Evolutionary conservation across 1,139 yeast genomes (phyloP).

Genomic region (Blastobotrys petasosporus): DNA sequence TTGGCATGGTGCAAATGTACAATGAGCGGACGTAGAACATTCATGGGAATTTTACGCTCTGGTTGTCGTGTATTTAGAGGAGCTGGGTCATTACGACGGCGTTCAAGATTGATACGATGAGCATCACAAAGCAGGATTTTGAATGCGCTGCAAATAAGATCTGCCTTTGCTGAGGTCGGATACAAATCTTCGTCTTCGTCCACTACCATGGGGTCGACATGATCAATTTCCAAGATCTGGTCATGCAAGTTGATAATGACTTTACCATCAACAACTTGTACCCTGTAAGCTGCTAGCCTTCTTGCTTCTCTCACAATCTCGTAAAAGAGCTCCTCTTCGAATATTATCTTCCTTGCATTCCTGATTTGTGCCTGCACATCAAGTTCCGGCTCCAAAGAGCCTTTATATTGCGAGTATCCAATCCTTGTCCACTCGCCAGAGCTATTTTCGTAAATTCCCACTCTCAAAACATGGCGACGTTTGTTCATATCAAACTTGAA

Average conservation of each 20-base stretch:
- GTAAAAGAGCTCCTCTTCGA: constrained; percentile 77
- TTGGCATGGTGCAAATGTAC: constrained; percentile 64
- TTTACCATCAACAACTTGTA: constrained; percentile 59
- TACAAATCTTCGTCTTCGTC: constrained; percentile 14
- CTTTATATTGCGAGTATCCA: constrained; percentile 20
- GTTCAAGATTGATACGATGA: constrained; percentile 47
- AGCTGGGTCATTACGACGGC: constrained; percentile 34
- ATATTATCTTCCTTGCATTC: constrained; percentile 57
- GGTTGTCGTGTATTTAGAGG: constrained; percentile 29
- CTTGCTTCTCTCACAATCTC: constrained; percentile 74
- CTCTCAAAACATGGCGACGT: constrained; percentile 35
- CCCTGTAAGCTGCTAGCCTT: constrained; percentile 63
- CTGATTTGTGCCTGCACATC: constrained; percentile 28
- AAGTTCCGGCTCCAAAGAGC: constrained; percentile 17
- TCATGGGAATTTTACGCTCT: constrained; percentile 39
- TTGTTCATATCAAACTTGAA: constrained; percentile 31
- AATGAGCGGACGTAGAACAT: constrained; percentile 55
- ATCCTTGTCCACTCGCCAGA: constrained; percentile 25
- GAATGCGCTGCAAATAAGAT: constrained; percentile 46
- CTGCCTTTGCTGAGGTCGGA: constrained; percentile 38
- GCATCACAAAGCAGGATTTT: constrained; percentile 58
- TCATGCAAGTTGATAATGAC: constrained; percentile 59
- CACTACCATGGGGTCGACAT: constrained; percentile 36
- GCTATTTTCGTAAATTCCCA: constrained; percentile 31
- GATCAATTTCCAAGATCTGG: constrained; percentile 65